phyloP scores from a whole-genome alignment of 768 basidiomycete genomes.

The Hygrophoropsis aurantiaca region DNA sequence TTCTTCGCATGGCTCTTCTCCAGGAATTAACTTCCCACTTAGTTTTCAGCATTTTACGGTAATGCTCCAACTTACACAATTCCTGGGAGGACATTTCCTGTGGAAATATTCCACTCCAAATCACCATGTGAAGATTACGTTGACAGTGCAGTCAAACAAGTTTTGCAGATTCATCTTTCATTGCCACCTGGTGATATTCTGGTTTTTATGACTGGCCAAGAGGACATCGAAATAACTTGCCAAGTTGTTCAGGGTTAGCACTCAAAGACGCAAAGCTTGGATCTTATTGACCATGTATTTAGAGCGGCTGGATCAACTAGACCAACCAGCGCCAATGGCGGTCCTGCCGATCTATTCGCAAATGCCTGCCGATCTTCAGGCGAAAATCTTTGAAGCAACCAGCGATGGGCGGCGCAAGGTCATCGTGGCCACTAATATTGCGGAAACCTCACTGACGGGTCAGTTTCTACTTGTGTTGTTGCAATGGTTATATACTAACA shows the following conservation, averaged over 20 bases:
- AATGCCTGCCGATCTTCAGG: constrained; percentile 98
- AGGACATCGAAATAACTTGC: constrained; percentile 97
- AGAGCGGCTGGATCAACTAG: constrained; percentile 93
- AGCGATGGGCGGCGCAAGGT: constrained; percentile 93
- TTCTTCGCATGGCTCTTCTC: background rate
- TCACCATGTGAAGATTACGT: constrained; percentile 99
- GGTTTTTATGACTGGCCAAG: constrained; percentile 99
- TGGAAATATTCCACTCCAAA: constrained; percentile 94
- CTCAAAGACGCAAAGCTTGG: background rate
- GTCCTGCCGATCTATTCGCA: constrained; percentile 99
- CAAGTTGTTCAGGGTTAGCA: constrained; percentile 83
- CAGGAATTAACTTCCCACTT: background rate
- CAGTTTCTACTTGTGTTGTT: constrained; percentile 8
- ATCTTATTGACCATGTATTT: constrained; percentile 4
- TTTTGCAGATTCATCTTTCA: constrained; percentile 93
- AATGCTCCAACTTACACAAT: constrained; percentile 95
- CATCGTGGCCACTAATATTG: constrained; percentile 98
- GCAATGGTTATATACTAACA: constrained; percentile 7
- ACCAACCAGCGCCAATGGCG: constrained; percentile 83
- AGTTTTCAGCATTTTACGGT: constrained; percentile 96
- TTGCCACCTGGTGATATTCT: constrained; percentile 92
- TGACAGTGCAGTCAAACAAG: constrained; percentile 96
- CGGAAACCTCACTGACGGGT: constrained; percentile 96
- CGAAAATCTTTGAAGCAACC: constrained; percentile 95
- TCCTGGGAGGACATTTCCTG: constrained; percentile 93